Percentiles rank a stretch among this genome's conserved stretches.
Conservation (phyloP, 2,329 filamentous ascomycete genomes). For the Orbilia blumenaviensis region DNA sequence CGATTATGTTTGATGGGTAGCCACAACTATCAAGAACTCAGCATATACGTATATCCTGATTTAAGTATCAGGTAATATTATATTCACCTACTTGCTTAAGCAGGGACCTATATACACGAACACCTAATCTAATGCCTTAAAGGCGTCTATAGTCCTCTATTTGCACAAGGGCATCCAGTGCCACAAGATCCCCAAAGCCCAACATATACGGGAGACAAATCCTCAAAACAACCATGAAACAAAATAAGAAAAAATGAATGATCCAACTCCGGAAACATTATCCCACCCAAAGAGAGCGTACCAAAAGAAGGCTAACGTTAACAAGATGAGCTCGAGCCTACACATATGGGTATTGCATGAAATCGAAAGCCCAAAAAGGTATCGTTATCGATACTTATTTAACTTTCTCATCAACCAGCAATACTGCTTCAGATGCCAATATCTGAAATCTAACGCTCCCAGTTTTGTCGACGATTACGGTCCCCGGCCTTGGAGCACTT, state of each 20-base stretch:
- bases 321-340: too few species aligned
- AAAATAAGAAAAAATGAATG: background rate
- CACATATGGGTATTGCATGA: too few species aligned
- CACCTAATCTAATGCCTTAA: background rate
- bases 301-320: too few species aligned
- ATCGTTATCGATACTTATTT: background rate
- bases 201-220: too few species aligned
- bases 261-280: too few species aligned
- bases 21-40: too few species aligned
- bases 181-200: background rate
- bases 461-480: constrained; percentile 4
- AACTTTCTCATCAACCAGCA: constrained; percentile 45
- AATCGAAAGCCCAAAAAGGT: background rate
- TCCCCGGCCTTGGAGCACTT: background rate
- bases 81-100: too few species aligned
- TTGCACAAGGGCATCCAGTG: background rate
- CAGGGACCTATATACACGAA: background rate
- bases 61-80: too few species aligned
- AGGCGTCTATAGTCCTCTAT: background rate
- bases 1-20: too few species aligned
- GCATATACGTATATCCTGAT: background rate
- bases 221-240: too few species aligned
- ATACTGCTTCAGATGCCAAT: constrained; percentile 22
- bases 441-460: constrained; percentile 24
- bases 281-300: too few species aligned